Evolutionary conservation across 352 stramenopile genomes (phyloP), one percentile per base, ranked within the genome.

Genomic region (Phytophthora quininea): DNA sequence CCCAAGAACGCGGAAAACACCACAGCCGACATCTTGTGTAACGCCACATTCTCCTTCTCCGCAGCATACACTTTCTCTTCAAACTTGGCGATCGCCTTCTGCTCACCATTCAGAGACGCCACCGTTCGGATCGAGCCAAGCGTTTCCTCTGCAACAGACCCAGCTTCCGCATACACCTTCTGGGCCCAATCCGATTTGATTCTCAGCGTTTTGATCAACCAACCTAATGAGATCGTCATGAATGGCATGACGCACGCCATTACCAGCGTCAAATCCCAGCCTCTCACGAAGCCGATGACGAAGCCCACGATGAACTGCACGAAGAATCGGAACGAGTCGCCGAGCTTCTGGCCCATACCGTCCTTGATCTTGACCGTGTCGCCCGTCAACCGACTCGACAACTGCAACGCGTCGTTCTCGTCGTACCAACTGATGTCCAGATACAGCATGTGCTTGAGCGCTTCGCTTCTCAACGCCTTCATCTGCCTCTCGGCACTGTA

Each of bases 341-440:
- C 71, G 15, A 83, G 59, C 54, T 82, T 82, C 24, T 67, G 60
- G 6, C 75, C 73, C 62, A 85, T 80, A 11, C 71, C 77, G 32
- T 82, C 74, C 48, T 83, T 80, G 60, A 83, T 86, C 45, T 64
- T 67, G 5, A 81, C 67, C 0, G 73, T 79, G 14, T 81, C 71
- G 3, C 58, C 62, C 11, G 73, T 66, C 2, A 79, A 58, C 3
- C 76, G 67, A 48, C 58, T 74, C 1, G 61, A 73, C 29, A 84
- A 53, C 37, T 80, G 69, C 7, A 61, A 46, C 1, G 73, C 60
- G 11, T 82, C 66, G 45, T 76, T 49, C n/a, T 54, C 43, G 29
- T 86, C 77, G 61, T 80, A 83, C 77, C 77, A 86, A 6, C 54
- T 47, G 24, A 86, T 76, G 29, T 83, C 73, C 61, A 81, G 46